A percentile compares a stretch with the other conserved stretches of the same genome.
These are phyloP conservation scores for Trichoderma sp. DNA, from an alignment of 2,329 filamentous ascomycete species.

Conservation along the genomic window DNA sequence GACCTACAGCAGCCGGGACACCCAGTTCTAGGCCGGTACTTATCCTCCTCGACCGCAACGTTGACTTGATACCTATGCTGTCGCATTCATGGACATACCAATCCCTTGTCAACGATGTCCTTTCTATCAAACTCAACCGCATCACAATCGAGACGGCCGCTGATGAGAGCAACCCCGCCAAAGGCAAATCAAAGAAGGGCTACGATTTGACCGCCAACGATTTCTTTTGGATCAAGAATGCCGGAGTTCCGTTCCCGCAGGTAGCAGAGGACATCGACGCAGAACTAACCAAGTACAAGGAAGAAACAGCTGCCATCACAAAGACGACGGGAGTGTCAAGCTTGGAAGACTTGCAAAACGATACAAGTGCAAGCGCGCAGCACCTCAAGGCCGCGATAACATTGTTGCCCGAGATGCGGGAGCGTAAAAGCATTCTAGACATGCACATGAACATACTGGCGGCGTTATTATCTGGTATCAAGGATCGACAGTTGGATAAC, in stretches of 20 bases:
- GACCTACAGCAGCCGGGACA: conserved; percentile 57
- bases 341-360: conserved; percentile 87
- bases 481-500: conserved; percentile 90
- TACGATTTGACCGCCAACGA: conserved; percentile 89
- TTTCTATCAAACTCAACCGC: conserved; percentile 69
- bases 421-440: conserved; percentile 87
- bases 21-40: conserved; percentile 80
- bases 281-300: conserved; percentile 90
- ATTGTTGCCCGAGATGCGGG: conserved; percentile 82
- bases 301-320: conserved; percentile 90
- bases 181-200: conserved; percentile 75
- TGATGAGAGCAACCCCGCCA: conserved; percentile 72
- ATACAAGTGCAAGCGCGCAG: conserved; percentile 83
- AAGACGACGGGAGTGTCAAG: conserved; percentile 92
- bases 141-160: conserved; percentile 85
- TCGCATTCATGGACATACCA: conserved; percentile 86
- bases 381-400: conserved; percentile 96
- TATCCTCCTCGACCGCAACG: conserved; percentile 89
- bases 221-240: conserved; percentile 96
- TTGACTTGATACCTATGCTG: conserved; percentile 97
- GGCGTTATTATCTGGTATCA: conserved; percentile 72
- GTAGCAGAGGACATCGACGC: conserved; percentile 95
- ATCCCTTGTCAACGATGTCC: conserved; percentile 69
- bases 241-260: conserved; percentile 85
- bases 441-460: conserved; percentile 99